phyloP scores from a whole-genome alignment of 106 monocot genomes.

The Ottelia alismoides region DNA sequence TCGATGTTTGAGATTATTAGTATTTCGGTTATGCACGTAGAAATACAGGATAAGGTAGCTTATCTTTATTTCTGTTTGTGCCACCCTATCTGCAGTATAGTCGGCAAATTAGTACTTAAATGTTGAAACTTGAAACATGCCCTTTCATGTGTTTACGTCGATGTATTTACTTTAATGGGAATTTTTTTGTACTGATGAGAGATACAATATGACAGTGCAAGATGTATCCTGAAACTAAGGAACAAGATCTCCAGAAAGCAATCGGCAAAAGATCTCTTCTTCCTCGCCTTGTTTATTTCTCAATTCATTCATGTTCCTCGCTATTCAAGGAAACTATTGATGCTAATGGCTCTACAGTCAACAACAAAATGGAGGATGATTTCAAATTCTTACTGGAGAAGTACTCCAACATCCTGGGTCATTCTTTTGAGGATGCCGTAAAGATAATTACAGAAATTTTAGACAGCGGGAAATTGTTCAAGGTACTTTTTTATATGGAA shows the following conservation, averaged over 20 bases:
- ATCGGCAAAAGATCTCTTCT: conserved; percentile 58
- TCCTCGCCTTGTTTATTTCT: conserved; percentile 56
- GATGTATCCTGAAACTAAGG: no score
- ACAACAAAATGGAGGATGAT: conserved; percentile 18
- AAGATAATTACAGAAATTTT: conserved; percentile 28
- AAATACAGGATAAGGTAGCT: no score
- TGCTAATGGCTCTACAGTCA: conserved; percentile 18
- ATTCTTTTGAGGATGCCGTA: conserved; percentile 59
- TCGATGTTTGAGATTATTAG: no score
- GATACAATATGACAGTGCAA: no score
- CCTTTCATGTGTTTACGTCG: no score
- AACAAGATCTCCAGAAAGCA: conserved; percentile 11
- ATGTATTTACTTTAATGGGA: no score
- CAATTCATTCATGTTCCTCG: conserved; percentile 35
- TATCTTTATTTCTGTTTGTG: no score
- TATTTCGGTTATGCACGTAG: no score
- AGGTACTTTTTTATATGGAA: conserved; percentile 55
- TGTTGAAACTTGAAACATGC: no score
- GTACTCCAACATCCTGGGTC: conserved; percentile 36
- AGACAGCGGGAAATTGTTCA: conserved; percentile 33
- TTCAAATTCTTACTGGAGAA: conserved; percentile 41
- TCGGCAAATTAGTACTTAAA: no score
- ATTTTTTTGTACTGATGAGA: no score
- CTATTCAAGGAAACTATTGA: conserved; percentile 31
- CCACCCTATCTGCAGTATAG: no score